A percentile compares a stretch with the other conserved stretches of the same genome.
Conservation (phyloP, 768 basidiomycete species). For the Rhodotorula diobovata region DNA sequence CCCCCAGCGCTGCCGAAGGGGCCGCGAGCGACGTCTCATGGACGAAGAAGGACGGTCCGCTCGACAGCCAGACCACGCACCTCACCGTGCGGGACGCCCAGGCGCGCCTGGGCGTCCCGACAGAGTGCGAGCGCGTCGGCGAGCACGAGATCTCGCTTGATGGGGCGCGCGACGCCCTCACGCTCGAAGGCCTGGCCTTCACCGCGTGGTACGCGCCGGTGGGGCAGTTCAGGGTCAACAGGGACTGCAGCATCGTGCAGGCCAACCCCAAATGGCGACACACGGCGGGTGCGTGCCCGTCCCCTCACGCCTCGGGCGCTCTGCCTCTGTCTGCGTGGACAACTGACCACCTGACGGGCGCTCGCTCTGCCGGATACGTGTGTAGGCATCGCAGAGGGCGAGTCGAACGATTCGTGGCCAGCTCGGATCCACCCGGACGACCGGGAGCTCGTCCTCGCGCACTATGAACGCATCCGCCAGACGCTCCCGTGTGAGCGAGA, state of each 20-base stretch:
- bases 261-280: constrained; percentile 9
- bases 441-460: constrained; percentile 1
- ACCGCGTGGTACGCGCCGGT: constrained; percentile 9
- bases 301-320: neutral
- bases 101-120: neutral
- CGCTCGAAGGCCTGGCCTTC: constrained; percentile 18
- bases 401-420: constrained; percentile 9
- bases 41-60: no score
- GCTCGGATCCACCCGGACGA: constrained; percentile 7
- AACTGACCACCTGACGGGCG: no score
- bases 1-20: neutral
- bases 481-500: neutral
- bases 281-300: neutral
- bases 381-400: neutral
- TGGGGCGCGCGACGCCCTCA: constrained; percentile 4
- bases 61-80: neutral
- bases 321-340: neutral
- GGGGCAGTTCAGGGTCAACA: constrained; percentile 18
- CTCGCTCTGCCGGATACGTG: neutral
- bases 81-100: neutral
- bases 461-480: neutral
- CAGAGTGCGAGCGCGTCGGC: neutral
- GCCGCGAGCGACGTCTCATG: no score
- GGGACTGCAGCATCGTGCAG: constrained; percentile 3
- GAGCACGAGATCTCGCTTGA: constrained; percentile 12